Conservation (phyloP, 345 rosid species). For the Rhodamnia argentea region DNA sequence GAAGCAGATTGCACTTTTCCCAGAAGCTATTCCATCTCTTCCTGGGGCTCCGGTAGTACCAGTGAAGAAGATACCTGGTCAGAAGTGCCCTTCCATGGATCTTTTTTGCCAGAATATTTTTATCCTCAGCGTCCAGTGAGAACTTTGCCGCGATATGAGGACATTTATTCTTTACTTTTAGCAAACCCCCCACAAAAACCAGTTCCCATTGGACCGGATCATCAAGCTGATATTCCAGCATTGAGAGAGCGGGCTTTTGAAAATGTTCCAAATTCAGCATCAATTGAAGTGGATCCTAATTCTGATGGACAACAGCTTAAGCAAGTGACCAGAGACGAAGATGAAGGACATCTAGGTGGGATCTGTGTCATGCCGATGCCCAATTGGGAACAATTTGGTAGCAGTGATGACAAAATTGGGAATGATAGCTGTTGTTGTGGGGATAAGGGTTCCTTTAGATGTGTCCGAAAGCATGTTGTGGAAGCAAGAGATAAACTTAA, state of each 20-base stretch:
- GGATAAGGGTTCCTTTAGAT: slow-evolving; percentile 45
- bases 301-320: not conserved
- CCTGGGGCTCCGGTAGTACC: slow-evolving; percentile 12
- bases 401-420: slow-evolving; percentile 13
- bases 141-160: slow-evolving; percentile 11
- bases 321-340: not conserved
- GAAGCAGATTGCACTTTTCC: slow-evolving; percentile 6
- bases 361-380: slow-evolving; percentile 62
- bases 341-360: slow-evolving; percentile 36
- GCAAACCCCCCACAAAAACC: slow-evolving; percentile 26
- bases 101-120: slow-evolving; percentile 12
- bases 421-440: slow-evolving; percentile 45
- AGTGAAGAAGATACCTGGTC: slow-evolving; percentile 18
- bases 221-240: slow-evolving; percentile 59
- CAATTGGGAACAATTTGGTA: slow-evolving; percentile 4
- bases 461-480: slow-evolving; percentile 49
- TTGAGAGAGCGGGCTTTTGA: not conserved
- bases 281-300: slow-evolving; percentile 1
- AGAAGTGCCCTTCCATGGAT: slow-evolving; percentile 8
- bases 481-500: slow-evolving; percentile 47
- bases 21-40: slow-evolving; percentile 10
- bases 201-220: slow-evolving; percentile 55
- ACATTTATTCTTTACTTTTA: slow-evolving; percentile 19
- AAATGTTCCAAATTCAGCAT: not conserved
- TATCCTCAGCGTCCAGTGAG: slow-evolving; percentile 9